A percentile compares a stretch with the other conserved stretches of the same genome.
phyloP scores from a whole-genome alignment of 106 monocot species.

The Amphibolis antarctica region DNA sequence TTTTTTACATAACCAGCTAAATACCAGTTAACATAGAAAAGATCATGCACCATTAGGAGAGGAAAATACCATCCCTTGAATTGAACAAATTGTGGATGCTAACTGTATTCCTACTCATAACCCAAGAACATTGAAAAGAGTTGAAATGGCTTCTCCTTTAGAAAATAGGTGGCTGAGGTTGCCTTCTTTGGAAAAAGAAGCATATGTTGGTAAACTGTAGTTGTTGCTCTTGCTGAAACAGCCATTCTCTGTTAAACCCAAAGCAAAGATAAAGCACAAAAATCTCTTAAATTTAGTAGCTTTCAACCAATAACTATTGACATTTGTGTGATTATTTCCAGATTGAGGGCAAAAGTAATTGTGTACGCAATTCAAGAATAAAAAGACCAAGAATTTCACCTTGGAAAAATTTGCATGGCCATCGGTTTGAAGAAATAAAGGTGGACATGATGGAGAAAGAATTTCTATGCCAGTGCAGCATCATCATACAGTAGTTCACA shows the following conservation, averaged over 20 bases:
- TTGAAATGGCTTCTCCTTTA: conserved; percentile 98
- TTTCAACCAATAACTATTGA: background rate
- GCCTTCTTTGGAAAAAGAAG: conserved; percentile 94
- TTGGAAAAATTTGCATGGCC: conserved; percentile 95
- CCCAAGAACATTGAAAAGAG: conserved; percentile 80
- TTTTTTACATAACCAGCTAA: background rate
- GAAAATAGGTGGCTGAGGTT: conserved; percentile 94
- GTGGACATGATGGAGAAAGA: conserved; percentile 85
- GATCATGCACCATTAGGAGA: background rate
- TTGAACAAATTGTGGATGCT: conserved; percentile 88
- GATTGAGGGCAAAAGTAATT: background rate
- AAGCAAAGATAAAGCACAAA: conserved; percentile 15
- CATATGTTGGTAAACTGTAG: conserved; percentile 91
- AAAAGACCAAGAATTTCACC: conserved; percentile 15
- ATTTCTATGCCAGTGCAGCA: conserved; percentile 89
- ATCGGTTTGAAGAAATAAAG: conserved; percentile 90
- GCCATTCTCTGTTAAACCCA: conserved; percentile 68
- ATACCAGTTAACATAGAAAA: background rate
- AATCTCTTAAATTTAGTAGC: background rate
- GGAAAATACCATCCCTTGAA: conserved; percentile 79
- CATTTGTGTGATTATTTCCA: background rate
- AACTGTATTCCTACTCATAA: conserved; percentile 80
- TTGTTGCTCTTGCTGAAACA: conserved; percentile 92
- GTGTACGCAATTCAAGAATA: background rate
- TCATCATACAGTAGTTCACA: conserved; percentile 75